A percentile compares a stretch with the other conserved stretches of the same genome.
Conservation (phyloP, 495 filamentous ascomycete species). For the Neurospora discreta region DNA sequence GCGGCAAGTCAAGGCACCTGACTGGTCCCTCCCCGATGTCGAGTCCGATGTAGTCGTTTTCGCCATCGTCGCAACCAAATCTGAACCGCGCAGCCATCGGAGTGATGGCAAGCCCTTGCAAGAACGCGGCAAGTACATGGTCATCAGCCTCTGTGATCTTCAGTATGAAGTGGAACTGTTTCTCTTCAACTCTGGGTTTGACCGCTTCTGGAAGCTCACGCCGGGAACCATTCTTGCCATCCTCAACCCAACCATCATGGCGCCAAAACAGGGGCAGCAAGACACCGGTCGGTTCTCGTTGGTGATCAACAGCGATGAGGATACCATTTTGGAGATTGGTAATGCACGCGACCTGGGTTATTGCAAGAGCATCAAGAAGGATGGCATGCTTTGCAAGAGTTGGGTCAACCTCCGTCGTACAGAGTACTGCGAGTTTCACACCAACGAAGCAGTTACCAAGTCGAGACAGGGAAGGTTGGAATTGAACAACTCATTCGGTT, state of each 20-base stretch:
- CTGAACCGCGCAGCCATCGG: slow-evolving; percentile 61
- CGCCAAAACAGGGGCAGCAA: slow-evolving; percentile 57
- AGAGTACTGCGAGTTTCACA: slow-evolving; percentile 87
- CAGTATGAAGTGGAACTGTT: slow-evolving; percentile 87
- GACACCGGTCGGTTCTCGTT: slow-evolving; percentile 78
- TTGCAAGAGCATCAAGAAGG: slow-evolving; percentile 74
- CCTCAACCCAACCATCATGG: slow-evolving; percentile 86
- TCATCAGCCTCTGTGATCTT: slow-evolving; percentile 73
- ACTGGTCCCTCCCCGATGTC: slow-evolving; percentile 75
- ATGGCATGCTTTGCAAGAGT: slow-evolving; percentile 64
- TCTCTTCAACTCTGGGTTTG: slow-evolving; percentile 84
- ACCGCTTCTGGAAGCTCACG: slow-evolving; percentile 79
- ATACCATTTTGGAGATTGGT: slow-evolving; percentile 85
- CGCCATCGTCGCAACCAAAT: slow-evolving; percentile 78
- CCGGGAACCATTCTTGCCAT: slow-evolving; percentile 83
- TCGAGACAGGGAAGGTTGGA: slow-evolving; percentile 65
- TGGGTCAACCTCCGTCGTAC: slow-evolving; percentile 87
- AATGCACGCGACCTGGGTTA: slow-evolving; percentile 75
- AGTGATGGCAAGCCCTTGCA: slow-evolving; percentile 39
- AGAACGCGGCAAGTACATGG: slow-evolving; percentile 76
- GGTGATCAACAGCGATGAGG: slow-evolving; percentile 68
- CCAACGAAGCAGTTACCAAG: slow-evolving; percentile 65
- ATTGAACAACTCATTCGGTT: slow-evolving; percentile 51
- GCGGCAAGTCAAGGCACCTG: slow-evolving; percentile 65
- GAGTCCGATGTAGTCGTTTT: slow-evolving; percentile 82